phyloP scores from a whole-genome alignment of 768 basidiomycete genomes.

The Mycena polygramma region DNA sequence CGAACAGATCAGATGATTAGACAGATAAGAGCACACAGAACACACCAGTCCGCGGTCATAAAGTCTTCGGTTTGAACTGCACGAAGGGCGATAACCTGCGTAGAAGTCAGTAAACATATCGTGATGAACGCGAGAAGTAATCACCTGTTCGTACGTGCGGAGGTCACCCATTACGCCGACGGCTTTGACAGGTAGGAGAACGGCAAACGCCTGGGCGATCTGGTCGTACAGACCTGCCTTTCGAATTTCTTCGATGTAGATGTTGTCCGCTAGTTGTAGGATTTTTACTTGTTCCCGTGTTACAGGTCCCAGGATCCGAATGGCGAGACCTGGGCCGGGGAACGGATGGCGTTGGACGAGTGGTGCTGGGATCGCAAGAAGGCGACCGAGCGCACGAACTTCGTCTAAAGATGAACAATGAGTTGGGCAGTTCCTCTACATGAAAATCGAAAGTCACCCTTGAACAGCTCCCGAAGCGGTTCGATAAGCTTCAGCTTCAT shows the following conservation, averaged over 20 bases:
- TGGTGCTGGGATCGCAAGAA: constrained; percentile 91
- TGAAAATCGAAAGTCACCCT: constrained; percentile 66
- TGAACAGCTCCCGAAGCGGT: constrained; percentile 98
- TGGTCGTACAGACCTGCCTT: constrained; percentile 92
- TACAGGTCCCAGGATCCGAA: constrained; percentile 96
- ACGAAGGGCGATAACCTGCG: constrained; percentile 89
- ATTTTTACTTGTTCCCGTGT: constrained; percentile 93
- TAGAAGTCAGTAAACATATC: constrained; percentile 2
- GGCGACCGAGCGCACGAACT: constrained; percentile 91
- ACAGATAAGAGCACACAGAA: constrained; percentile 25
- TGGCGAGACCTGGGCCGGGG: constrained; percentile 99
- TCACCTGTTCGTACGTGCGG: constrained; percentile 94
- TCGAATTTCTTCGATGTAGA: constrained; percentile 98
- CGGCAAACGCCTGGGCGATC: constrained; percentile 97
- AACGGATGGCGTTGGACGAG: constrained; percentile 98
- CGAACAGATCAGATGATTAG: not conserved
- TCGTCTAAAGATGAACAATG: constrained; percentile 73
- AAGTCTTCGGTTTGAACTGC: constrained; percentile 99
- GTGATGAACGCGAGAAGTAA: constrained; percentile 14
- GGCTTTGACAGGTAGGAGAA: constrained; percentile 91
- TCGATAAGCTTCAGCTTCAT: constrained; percentile 99
- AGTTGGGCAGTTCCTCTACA: not conserved
- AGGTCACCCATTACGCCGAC: constrained; percentile 99
- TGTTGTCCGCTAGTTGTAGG: constrained; percentile 91
- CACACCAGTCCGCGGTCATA: constrained; percentile 99